A percentile compares a stretch with the other conserved stretches of the same genome.
These are phyloP conservation scores for Wallacemonas sp. DNA, from an alignment of 208 protist genomes.

Conservation along the genomic window DNA sequence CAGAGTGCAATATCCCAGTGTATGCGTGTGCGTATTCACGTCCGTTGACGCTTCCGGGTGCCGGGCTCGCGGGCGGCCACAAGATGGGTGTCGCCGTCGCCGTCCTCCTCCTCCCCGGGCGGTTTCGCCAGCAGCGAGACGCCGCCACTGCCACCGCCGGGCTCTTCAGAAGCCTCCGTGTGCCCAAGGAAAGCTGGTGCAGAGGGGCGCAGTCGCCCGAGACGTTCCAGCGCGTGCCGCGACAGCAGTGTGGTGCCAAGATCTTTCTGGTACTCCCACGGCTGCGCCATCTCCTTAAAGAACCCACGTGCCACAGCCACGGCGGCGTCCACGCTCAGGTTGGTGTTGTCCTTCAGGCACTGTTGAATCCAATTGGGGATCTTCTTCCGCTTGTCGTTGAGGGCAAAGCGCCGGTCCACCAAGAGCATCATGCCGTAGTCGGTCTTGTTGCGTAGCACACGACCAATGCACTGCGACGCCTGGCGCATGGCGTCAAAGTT, in stretches of 20 bases:
- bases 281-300: slow-evolving; percentile 96
- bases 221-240: slow-evolving; percentile 30
- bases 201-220: slow-evolving; percentile 37
- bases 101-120: background rate
- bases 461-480: slow-evolving; percentile 99
- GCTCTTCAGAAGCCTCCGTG: background rate
- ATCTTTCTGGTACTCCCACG: slow-evolving; percentile 86
- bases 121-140: too few species aligned
- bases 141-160: background rate
- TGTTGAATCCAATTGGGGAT: slow-evolving; percentile 93
- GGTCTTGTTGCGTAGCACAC: slow-evolving; percentile 98
- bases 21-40: background rate
- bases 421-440: slow-evolving; percentile 99
- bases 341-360: slow-evolving; percentile 88
- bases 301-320: slow-evolving; percentile 89
- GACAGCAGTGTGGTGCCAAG: slow-evolving; percentile 86
- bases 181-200: slow-evolving; percentile 11
- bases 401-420: slow-evolving; percentile 96
- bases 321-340: slow-evolving; percentile 88
- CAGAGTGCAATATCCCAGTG: background rate
- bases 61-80: slow-evolving; percentile 51
- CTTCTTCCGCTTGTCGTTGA: slow-evolving; percentile 94
- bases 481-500: slow-evolving; percentile 99
- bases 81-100: slow-evolving; percentile 29
- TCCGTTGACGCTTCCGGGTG: slow-evolving; percentile 28